Conservation (phyloP, 2,329 filamentous ascomycete species). For the Rhinocladiella similis region DNA sequence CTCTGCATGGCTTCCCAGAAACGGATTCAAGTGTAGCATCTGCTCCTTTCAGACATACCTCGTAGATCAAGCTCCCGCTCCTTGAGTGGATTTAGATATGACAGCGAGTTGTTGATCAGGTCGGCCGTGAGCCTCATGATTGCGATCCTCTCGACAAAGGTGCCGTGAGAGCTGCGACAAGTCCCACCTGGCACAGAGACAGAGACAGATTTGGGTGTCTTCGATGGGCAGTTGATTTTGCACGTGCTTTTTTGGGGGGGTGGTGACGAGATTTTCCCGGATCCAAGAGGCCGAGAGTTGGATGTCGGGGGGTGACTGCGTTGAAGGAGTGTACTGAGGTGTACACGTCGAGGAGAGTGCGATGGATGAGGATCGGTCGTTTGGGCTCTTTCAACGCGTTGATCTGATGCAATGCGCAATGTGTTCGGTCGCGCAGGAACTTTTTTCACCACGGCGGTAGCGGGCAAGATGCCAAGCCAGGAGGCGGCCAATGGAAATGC, state of each 20-base stretch:
- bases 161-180: not conserved
- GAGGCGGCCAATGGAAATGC: too few species aligned
- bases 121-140: slow-evolving; percentile 92
- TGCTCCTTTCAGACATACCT: slow-evolving; percentile 97
- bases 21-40: slow-evolving; percentile 75
- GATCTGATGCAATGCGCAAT: not conserved
- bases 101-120: slow-evolving; percentile 89
- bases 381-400: not conserved
- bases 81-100: slow-evolving; percentile 97
- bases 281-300: too few species aligned
- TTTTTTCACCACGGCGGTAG: not conserved
- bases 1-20: slow-evolving; percentile 49
- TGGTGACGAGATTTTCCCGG: not conserved
- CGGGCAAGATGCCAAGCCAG: not conserved
- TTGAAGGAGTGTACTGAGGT: too few species aligned
- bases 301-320: too few species aligned
- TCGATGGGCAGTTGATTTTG: too few species aligned
- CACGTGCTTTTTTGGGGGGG: not conserved
- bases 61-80: slow-evolving; percentile 98
- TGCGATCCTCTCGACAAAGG: not conserved
- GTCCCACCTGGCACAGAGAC: too few species aligned
- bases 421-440: not conserved
- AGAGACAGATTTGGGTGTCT: not conserved
- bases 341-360: too few species aligned
- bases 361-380: not conserved